phyloP scores from a whole-genome alignment of 2,329 filamentous ascomycete species.

The Fusarium miscanthi region DNA sequence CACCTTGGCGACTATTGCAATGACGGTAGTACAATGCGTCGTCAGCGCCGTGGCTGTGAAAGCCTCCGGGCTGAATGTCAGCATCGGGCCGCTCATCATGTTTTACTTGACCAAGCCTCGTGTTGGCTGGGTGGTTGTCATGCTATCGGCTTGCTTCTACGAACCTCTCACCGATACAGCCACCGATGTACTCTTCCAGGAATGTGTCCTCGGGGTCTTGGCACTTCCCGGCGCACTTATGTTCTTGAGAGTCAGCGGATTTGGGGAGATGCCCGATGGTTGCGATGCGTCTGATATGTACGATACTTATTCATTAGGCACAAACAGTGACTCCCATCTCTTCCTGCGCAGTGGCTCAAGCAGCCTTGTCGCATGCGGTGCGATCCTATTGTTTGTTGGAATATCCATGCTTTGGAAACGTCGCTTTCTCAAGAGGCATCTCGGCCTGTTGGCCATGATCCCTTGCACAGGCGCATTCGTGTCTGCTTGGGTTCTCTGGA shows the following conservation, averaged over 20 bases:
- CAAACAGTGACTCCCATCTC: background rate
- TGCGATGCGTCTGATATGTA: background rate
- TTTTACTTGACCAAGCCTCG: background rate
- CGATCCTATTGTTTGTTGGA: background rate
- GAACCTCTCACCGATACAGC: background rate
- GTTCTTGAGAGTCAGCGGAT: background rate
- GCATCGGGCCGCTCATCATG: background rate
- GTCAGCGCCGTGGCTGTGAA: background rate
- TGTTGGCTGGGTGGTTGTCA: background rate
- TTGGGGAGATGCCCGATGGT: background rate
- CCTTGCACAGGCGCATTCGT: background rate
- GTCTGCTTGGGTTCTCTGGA: background rate
- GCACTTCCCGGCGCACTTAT: background rate
- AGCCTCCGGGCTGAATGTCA: background rate
- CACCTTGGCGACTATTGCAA: accelerated
- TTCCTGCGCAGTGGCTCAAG: background rate
- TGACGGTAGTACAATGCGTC: background rate
- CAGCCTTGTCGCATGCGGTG: background rate
- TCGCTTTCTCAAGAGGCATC: background rate
- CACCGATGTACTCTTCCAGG: background rate
- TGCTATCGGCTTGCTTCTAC: background rate
- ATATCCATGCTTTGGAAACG: background rate
- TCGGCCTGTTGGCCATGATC: background rate
- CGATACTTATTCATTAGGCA: background rate
- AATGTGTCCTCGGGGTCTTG: background rate